Evolutionary conservation across 345 rosid genomes (phyloP).

Genomic region (Moricandia moricandioides): DNA sequence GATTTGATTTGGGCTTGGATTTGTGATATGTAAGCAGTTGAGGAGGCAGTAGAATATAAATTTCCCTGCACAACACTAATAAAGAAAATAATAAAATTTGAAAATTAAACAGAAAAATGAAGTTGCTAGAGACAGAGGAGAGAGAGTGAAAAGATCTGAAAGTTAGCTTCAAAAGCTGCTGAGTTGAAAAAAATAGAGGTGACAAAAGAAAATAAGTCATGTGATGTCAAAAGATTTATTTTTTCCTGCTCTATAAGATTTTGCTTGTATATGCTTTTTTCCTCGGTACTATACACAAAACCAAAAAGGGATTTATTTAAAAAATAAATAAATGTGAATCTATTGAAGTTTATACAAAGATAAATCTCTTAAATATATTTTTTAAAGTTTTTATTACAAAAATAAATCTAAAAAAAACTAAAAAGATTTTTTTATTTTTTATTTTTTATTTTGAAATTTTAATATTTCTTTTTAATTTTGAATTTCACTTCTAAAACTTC

Average conservation of each 20-base stretch:
- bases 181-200: slow-evolving; percentile 31
- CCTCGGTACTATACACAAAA: slow-evolving; percentile 24
- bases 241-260: slow-evolving; percentile 28
- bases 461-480: no score
- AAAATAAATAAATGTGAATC: neutral
- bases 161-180: slow-evolving; percentile 38
- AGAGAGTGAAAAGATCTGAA: slow-evolving; percentile 30
- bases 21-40: slow-evolving; percentile 29
- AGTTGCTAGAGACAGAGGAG: slow-evolving; percentile 30
- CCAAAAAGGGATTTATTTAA: neutral
- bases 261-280: slow-evolving; percentile 21
- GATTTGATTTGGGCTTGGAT: slow-evolving; percentile 32
- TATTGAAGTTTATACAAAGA: neutral
- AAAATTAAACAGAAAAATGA: slow-evolving; percentile 7
- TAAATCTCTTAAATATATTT: no score
- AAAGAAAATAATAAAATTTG: slow-evolving; percentile 17
- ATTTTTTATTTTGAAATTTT: no score
- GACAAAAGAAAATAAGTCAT: slow-evolving; percentile 13
- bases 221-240: slow-evolving; percentile 23
- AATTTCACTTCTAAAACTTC: no score
- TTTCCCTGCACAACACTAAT: neutral
- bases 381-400: no score
- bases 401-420: no score
- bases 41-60: slow-evolving; percentile 34
- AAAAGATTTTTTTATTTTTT: no score